Conservation (phyloP, 164 flowering plant species). For the Vitis vinifera region ASM3070453v1 NC_081818.1:28760501-28761000, state of each 20-base stretch:
- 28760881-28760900: conserved; percentile 4
- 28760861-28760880: background rate
- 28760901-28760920: background rate
- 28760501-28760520: conserved; percentile 51
- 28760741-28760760: conserved; percentile 84
- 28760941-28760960: too few species aligned
- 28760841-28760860: conserved; percentile 40
- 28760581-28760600: conserved; percentile 69
- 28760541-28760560: conserved; percentile 63
- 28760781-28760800: conserved; percentile 80
- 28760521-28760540: conserved; percentile 70
- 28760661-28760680: conserved; percentile 4
- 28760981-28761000: conserved; percentile 1
- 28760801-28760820: conserved; percentile 77
- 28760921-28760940: too few species aligned
- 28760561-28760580: conserved; percentile 76
- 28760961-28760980: background rate
- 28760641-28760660: background rate
- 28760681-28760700: conserved; percentile 62
- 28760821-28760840: conserved; percentile 78
- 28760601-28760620: conserved; percentile 3
- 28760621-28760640: background rate
- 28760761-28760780: conserved; percentile 82
- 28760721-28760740: conserved; percentile 61
- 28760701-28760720: conserved; percentile 63